Base-by-base conservation (phyloP, 2,329 filamentous ascomycete genomes). In the Phoma herbarum region DNA sequence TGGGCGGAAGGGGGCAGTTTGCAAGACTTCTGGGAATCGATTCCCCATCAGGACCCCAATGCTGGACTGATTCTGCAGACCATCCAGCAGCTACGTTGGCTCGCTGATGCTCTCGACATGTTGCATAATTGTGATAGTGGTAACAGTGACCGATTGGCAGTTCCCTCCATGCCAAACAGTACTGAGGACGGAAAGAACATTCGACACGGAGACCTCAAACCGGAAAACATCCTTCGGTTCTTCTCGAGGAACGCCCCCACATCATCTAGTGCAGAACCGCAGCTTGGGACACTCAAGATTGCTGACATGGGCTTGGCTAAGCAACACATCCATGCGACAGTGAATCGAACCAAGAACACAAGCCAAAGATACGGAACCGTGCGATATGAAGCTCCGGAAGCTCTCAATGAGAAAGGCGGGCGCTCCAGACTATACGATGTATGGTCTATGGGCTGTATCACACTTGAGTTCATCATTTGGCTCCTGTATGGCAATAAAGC, bases 361-460 rank as follows among this genome's bases (percentile, higher is more conserved):
- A 9, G 7, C 4, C 0, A 65, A 16, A 28, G 56, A 14, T 66
- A 59, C 14, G 62, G 66, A 3, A 67, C 66, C 1, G 20, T 33
- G 0, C 47, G 50, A 7, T 69, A 70, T 39, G 67, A 69, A 44
- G 53, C 63, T 4, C 68, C 63, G 0, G 67, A 65, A 12, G 29
- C 50, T 1, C 14, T 33, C 11, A 33, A 18, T 11, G 47, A n/a
- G n/a, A n/a, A n/a, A n/a, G n/a, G n/a, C 22, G 22, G 20, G 57
- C 3, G 1, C 33, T 18, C 33, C 33, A 18, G 68, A 0, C 53
- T 63, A 0, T 69, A 63, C 28, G 68, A 72, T 18, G 33, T 70
- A 0, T 73, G 69, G 69, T 60, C 67, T 0, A 65, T 73, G 62
- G 70, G 70, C 7, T 73, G 70, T 50, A 65, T 73, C n/a, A 62